These are phyloP conservation scores for Penicillium capsulatum DNA, from an alignment of 2,329 filamentous ascomycete genomes.

Conservation along the genomic window DNA sequence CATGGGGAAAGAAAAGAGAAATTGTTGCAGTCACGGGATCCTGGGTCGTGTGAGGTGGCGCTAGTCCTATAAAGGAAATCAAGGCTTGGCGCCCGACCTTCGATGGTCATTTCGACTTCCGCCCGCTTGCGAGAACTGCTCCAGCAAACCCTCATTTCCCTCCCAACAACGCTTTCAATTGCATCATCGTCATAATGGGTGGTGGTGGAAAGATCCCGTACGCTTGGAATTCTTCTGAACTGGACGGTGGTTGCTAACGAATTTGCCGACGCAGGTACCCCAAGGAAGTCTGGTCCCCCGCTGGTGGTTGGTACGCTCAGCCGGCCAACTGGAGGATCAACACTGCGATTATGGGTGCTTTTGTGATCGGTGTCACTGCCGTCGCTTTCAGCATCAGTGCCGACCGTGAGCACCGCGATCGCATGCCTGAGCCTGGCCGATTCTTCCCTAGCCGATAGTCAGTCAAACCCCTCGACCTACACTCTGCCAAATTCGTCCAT, in stretches of 20 bases:
- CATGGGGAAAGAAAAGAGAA: constrained; percentile 37
- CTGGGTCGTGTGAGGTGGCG: constrained; percentile 30
- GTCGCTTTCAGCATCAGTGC: constrained; percentile 69
- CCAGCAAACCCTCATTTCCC: constrained; percentile 21
- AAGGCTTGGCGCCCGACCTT: constrained; percentile 29
- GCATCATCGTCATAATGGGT: constrained; percentile 51
- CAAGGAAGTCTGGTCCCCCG: constrained; percentile 98
- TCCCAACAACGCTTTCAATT: constrained; percentile 21
- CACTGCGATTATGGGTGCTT: constrained; percentile 69
- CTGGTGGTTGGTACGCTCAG: constrained; percentile 96
- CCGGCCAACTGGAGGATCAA: constrained; percentile 93
- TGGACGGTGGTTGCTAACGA: constrained; percentile 20
- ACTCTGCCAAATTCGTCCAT: constrained; percentile 2
- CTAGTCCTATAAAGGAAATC: constrained; percentile 27
- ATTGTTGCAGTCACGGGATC: constrained; percentile 39
- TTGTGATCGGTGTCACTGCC: constrained; percentile 64
- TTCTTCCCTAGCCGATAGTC: constrained; percentile 85
- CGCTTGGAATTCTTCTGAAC: constrained; percentile 42
- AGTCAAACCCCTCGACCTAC: constrained; percentile 35
- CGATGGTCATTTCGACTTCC: constrained; percentile 32
- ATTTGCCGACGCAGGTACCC: constrained; percentile 63
- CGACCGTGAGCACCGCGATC: constrained; percentile 66
- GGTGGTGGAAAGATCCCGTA: constrained; percentile 76
- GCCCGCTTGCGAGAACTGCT: constrained; percentile 23
- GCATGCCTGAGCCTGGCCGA: constrained; percentile 69